A percentile compares a stretch with the other conserved stretches of the same genome.
Conservation (phyloP, 2,329 filamentous ascomycete genomes). For the Incumbomyces delicatus region DNA sequence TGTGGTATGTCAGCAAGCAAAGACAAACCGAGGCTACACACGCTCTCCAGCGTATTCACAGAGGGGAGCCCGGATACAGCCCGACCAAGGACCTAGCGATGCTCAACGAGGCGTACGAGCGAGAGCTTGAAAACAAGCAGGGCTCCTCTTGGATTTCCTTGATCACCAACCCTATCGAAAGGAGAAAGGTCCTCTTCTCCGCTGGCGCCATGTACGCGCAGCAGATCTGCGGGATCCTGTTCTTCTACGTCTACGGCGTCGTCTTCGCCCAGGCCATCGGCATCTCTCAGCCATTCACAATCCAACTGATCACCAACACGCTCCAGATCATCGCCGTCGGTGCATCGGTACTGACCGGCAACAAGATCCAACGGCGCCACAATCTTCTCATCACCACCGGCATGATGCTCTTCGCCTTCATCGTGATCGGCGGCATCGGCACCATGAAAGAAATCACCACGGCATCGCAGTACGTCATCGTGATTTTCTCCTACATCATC, state of each 20-base stretch:
- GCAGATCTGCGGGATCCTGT: conserved; percentile 42
- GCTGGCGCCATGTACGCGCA: conserved; percentile 38
- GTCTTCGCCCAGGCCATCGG: conserved; percentile 37
- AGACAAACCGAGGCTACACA: conserved; percentile 23
- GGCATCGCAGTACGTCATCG: conserved; percentile 26
- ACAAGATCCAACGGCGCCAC: conserved; percentile 32
- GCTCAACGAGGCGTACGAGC: conserved; percentile 19
- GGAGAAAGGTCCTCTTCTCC: conserved; percentile 38
- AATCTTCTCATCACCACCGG: conserved; percentile 31
- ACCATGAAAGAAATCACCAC: conserved; percentile 24
- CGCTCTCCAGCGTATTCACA: conserved; percentile 28
- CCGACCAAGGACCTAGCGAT: conserved; percentile 21
- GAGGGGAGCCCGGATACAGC: conserved; percentile 24
- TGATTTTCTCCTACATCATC: conserved; percentile 34
- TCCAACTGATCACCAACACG: conserved; percentile 34
- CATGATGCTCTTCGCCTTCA: conserved; percentile 32
- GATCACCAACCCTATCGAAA: conserved; percentile 36
- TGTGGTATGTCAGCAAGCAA: conserved; percentile 27
- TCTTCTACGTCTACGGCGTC: conserved; percentile 37
- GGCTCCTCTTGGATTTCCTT: conserved; percentile 33
- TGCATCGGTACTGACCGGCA: conserved; percentile 31
- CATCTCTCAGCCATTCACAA: conserved; percentile 32
- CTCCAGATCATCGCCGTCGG: conserved; percentile 36
- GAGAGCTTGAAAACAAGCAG: conserved; percentile 20
- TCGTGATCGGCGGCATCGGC: conserved; percentile 35